Evolutionary conservation across 768 basidiomycete species (phyloP), one percentile per base, ranked within the genome.

Genomic region (Suillus placidus): DNA sequence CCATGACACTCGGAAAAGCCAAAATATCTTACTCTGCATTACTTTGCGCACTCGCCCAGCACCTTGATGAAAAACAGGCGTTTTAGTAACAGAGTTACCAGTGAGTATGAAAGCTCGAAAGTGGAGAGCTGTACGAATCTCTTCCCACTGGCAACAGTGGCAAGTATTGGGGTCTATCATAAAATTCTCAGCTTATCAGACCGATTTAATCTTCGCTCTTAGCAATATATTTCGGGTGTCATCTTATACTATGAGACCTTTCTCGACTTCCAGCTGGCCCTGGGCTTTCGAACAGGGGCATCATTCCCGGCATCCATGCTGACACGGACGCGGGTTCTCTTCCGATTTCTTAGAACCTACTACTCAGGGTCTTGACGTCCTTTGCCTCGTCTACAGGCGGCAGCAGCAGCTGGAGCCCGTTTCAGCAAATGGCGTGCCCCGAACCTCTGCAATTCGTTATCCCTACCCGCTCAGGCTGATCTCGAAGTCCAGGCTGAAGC

Each of bases 391-490:
- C 73, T 85, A 7, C 80, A 82, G 64, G 79, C 79, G 5, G 82
- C 82, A 23, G 79, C 78, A 40, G 77, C 75, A 23, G 80, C 80
- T 0, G 83, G 83, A 1, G 82, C 83, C 16, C 76, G 84, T 42
- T 85, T 86, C 71, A 82, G 82, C 43, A 85, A 84, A 68, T 85
- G 82, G 81, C 80, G 84, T 8, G 79, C 79, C n/a, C 81, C 81
- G 1, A 81, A 85, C 64, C 79, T 81, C 26, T 85, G 83, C 64
- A 80, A 81, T 45, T 78, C 78, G 16, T 70, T 72, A 0, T 77
- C 76, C 23, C 77, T 82, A 32, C 83, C 83, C 2, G 78, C 80
- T 1, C 78, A 77, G 42, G 73, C 80, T 30, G 78, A 77, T 26
- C 71, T 85, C 14, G 81, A 84, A 64, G 77, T 74, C 18, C 82